phyloP scores from a whole-genome alignment of 176 grass and related monocot species.

The Lolium perenne region DNA sequence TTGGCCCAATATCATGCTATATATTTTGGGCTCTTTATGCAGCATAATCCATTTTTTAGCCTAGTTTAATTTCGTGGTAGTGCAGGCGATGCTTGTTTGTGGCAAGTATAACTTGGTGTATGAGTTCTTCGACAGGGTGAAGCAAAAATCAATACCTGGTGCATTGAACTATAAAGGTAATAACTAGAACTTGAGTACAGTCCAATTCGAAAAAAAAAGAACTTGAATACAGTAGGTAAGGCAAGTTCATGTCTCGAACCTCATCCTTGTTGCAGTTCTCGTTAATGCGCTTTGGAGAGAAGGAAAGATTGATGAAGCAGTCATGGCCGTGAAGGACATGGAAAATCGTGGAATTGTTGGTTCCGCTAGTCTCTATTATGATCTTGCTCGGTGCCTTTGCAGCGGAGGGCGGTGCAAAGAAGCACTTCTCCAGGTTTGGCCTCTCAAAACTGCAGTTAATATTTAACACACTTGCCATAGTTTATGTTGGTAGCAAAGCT shows the following conservation, averaged over 20 bases:
- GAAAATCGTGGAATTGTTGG: slow-evolving; percentile 91
- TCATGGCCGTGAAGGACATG: slow-evolving; percentile 88
- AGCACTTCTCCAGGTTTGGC: slow-evolving; percentile 84
- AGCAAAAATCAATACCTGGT: slow-evolving; percentile 71
- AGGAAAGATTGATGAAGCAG: slow-evolving; percentile 86
- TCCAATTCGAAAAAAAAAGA: not conserved
- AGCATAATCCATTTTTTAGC: slow-evolving; percentile 20
- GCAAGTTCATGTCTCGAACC: slow-evolving; percentile 26
- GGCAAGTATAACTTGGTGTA: slow-evolving; percentile 96
- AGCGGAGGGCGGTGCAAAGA: slow-evolving; percentile 84
- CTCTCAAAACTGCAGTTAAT: slow-evolving; percentile 33
- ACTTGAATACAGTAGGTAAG: slow-evolving; percentile 26
- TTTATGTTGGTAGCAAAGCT: slow-evolving; percentile 12
- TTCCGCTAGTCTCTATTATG: slow-evolving; percentile 96
- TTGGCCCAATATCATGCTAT: slow-evolving; percentile 31
- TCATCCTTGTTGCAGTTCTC: slow-evolving; percentile 62
- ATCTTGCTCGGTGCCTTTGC: slow-evolving; percentile 94
- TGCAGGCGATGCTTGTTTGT: slow-evolving; percentile 92
- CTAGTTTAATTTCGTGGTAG: slow-evolving; percentile 38
- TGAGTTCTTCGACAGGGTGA: slow-evolving; percentile 88
- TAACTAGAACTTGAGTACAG: slow-evolving; percentile 26
- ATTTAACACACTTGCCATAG: slow-evolving; percentile 18
- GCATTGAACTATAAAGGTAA: slow-evolving; percentile 94
- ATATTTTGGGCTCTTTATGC: slow-evolving; percentile 26
- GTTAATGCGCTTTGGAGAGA: slow-evolving; percentile 95